These are phyloP conservation scores for Gonapodya prolifera DNA, from an alignment of 192 early-diverging fungal genomes.

Conservation along the genomic window DNA sequence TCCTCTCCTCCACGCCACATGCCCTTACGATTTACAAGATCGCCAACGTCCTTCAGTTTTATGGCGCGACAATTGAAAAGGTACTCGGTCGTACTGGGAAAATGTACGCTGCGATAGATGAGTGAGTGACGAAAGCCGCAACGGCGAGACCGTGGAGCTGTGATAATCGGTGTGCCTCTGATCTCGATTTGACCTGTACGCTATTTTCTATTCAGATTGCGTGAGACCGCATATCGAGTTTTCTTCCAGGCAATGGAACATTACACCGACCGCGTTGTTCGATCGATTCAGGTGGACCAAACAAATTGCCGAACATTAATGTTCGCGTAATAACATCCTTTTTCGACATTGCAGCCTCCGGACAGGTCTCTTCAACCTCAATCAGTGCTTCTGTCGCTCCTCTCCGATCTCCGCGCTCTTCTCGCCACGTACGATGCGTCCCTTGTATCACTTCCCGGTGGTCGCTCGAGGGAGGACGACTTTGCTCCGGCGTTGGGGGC, in stretches of 20 bases:
- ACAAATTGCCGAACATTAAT: too few species aligned
- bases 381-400: neutral
- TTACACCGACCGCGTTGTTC: neutral
- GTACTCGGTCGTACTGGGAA: conserved; percentile 38
- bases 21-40: conserved; percentile 54
- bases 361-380: neutral
- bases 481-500: conserved; percentile 54
- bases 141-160: neutral
- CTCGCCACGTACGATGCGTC: conserved; percentile 66
- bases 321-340: neutral
- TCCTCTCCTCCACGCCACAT: conserved; percentile 50
- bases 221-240: conserved; percentile 31
- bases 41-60: conserved; percentile 64
- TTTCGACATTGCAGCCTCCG: neutral
- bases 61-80: conserved; percentile 46
- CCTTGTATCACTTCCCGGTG: conserved; percentile 23
- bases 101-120: conserved; percentile 38
- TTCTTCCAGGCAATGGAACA: conserved; percentile 23
- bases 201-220: conserved; percentile 25
- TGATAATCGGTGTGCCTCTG: neutral
- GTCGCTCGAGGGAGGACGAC: conserved; percentile 35
- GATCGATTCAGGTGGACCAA: too few species aligned
- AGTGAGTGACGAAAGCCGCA: conserved; percentile 23
- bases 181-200: too few species aligned
- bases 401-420: neutral